Evolutionary conservation across 257 asterid species (phyloP).

Genomic region (Scutellaria minor): DNA sequence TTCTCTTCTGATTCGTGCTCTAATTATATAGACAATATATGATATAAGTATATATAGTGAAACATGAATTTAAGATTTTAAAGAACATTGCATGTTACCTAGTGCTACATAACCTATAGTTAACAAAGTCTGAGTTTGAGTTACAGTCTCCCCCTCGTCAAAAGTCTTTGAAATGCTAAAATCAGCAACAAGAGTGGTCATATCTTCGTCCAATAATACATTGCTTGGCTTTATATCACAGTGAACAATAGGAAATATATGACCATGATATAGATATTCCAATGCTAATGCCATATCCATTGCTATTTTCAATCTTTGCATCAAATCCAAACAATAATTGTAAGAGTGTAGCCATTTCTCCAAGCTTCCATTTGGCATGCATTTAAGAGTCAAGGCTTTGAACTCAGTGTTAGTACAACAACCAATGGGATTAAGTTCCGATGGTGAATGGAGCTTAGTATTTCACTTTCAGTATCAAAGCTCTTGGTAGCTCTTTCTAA

Average conservation of each 20-base stretch:
- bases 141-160: neutral
- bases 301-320: neutral
- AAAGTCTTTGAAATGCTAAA: conserved; percentile 15
- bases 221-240: conserved; percentile 28
- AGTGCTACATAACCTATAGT: conserved; percentile 27
- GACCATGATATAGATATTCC: conserved; percentile 22
- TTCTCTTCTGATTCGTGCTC: conserved; percentile 22
- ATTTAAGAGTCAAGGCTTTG: conserved; percentile 11
- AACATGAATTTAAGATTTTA: no score
- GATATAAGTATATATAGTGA: neutral
- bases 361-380: conserved; percentile 22
- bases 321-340: neutral
- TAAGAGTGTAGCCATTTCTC: conserved; percentile 17
- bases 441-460: neutral
- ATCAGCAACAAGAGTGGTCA: conserved; percentile 14
- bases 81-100: no score
- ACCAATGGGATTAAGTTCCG: conserved; percentile 4
- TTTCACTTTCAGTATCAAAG: neutral
- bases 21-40: neutral
- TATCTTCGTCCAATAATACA: neutral
- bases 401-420: conserved; percentile 17
- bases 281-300: neutral
- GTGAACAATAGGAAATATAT: neutral
- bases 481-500: neutral
- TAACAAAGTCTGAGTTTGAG: conserved; percentile 13